These are phyloP conservation scores for Saccharomycopsis synnaedendra DNA, from an alignment of 805 yeast species.

Conservation along the genomic window DNA sequence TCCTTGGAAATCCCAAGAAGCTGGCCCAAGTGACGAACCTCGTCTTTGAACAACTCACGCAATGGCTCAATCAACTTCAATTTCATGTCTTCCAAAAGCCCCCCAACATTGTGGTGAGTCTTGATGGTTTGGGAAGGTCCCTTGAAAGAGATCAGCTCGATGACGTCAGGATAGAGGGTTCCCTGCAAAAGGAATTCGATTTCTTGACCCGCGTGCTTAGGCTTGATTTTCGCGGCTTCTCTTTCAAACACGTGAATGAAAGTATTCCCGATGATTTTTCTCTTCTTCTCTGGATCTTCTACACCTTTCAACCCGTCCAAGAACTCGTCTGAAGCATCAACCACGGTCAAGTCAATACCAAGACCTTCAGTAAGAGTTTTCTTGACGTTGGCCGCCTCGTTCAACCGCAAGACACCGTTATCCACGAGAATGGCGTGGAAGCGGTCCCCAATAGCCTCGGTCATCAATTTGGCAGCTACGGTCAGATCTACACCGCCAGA, in stretches of 20 bases:
- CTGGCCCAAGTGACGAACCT: conserved; percentile 94
- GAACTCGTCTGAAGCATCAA: conserved; percentile 89
- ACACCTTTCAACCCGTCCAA: conserved; percentile 80
- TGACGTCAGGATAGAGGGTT: conserved; percentile 95
- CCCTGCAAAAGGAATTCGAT: conserved; percentile 94
- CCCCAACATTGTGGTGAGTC: conserved; percentile 99
- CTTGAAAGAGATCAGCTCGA: conserved; percentile 96
- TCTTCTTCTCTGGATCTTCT: conserved; percentile 97
- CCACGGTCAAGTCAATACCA: conserved; percentile 88
- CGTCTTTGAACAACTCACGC: conserved; percentile 97
- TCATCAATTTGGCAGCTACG: conserved; percentile 96
- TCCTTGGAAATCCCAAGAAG: conserved; percentile 92
- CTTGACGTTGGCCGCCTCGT: conserved; percentile 85
- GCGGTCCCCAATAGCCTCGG: conserved; percentile 96
- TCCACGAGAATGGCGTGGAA: conserved; percentile 98
- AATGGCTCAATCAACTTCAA: conserved; percentile 96
- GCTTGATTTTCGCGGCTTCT: conserved; percentile 86
- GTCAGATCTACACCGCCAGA: conserved; percentile 99
- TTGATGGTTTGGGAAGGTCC: conserved; percentile 99
- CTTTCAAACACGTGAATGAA: conserved; percentile 95
- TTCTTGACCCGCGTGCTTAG: conserved; percentile 69
- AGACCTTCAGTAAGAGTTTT: conserved; percentile 84
- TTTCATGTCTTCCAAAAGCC: conserved; percentile 95
- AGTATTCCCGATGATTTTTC: conserved; percentile 97
- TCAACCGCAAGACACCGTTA: conserved; percentile 92